These are phyloP conservation scores for Phialocephala sp. DNA, from an alignment of 2,329 filamentous ascomycete genomes.

Conservation along the genomic window DNA sequence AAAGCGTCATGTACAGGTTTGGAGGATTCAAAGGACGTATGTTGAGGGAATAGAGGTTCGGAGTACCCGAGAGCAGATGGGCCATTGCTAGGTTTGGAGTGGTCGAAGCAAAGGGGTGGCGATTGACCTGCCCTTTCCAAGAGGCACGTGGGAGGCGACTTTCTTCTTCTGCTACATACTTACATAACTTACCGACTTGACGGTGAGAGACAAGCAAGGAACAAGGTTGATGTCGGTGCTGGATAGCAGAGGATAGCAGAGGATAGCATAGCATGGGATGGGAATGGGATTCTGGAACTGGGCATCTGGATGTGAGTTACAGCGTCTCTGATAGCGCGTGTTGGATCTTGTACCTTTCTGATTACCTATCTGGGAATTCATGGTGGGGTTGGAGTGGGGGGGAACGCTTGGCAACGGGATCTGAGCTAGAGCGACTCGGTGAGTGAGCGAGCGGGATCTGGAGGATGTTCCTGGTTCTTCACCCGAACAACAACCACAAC, in stretches of 20 bases:
- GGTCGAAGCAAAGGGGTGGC: background rate
- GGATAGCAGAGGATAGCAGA: background rate
- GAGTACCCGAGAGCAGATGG: background rate
- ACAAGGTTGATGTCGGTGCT: background rate
- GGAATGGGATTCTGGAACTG: background rate
- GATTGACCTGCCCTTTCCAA: conserved; percentile 4
- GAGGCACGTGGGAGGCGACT: conserved; percentile 1
- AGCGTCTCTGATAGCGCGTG: background rate
- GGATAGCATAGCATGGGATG: background rate
- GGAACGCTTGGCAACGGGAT: no score
- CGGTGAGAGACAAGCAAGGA: background rate
- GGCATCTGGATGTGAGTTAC: background rate
- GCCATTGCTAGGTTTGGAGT: background rate
- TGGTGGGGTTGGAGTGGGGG: conserved; percentile 8
- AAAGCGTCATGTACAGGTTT: no score
- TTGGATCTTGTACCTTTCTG: background rate
- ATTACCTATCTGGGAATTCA: no score
- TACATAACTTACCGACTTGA: background rate
- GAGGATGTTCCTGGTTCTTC: no score
- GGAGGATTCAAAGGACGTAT: background rate
- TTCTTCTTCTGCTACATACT: background rate
- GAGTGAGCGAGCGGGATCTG: no score
- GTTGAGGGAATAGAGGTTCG: background rate
- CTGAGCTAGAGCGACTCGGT: no score
- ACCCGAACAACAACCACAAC: no score